Conservation (phyloP, 2,329 filamentous ascomycete species). For the Fusarium sp. region DNA sequence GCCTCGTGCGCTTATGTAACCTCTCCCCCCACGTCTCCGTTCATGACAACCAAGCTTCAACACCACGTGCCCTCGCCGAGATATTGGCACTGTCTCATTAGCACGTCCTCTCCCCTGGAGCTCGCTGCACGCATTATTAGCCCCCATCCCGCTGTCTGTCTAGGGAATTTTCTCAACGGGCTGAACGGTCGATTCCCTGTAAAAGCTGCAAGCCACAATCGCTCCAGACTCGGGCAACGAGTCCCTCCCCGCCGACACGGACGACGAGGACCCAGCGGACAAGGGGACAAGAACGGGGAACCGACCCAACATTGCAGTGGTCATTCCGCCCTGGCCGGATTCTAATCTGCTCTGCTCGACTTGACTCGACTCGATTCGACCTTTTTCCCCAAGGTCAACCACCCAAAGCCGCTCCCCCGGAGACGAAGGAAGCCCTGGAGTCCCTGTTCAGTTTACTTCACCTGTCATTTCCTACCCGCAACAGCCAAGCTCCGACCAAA, state of each 20-base stretch:
- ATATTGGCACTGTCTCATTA: constrained; percentile 23
- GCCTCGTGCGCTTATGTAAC: constrained; percentile 14
- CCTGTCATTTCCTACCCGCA: constrained; percentile 14
- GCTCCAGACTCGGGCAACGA: constrained; percentile 15
- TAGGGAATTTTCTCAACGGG: constrained; percentile 1
- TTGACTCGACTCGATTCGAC: neutral
- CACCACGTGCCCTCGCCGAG: constrained; percentile 38
- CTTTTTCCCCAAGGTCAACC: neutral
- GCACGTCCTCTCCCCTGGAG: neutral
- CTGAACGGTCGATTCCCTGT: constrained; percentile 4
- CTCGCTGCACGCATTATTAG: constrained; percentile 3
- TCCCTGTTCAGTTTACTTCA: neutral
- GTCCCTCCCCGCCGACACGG: neutral
- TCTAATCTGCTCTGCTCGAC: neutral
- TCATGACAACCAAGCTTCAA: constrained; percentile 30
- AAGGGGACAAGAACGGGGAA: constrained; percentile 5
- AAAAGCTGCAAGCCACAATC: constrained; percentile 29
- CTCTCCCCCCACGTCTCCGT: constrained; percentile 25
- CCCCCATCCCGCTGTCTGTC: neutral
- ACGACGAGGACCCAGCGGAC: constrained; percentile 5
- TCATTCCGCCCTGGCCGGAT: neutral
- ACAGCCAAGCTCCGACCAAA: constrained; percentile 31
- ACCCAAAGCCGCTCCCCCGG: neutral
- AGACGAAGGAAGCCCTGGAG: neutral
- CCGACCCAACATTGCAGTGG: neutral